These are phyloP conservation scores for Suhomyces chickasaworum DNA, from an alignment of 1,139 yeast genomes.

Conservation along the genomic window DNA sequence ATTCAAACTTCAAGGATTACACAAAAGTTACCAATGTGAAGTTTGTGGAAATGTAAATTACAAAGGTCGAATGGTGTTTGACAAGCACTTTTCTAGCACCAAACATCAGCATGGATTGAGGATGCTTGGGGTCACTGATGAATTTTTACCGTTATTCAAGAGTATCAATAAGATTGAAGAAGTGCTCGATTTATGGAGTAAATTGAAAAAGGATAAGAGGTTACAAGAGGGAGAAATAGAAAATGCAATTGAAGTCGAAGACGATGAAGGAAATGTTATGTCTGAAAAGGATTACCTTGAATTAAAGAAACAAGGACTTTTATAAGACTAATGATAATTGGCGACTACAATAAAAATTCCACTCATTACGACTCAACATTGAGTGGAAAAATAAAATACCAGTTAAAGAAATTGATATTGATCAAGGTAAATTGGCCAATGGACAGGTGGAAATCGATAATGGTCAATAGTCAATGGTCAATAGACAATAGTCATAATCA, in stretches of 20 bases:
- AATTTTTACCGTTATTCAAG: conserved; percentile 49
- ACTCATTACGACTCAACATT: too few species aligned
- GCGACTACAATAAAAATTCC: too few species aligned
- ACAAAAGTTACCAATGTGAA: conserved; percentile 74
- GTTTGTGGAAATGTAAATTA: conserved; percentile 79
- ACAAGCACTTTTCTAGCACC: conserved; percentile 68
- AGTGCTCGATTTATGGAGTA: conserved; percentile 61
- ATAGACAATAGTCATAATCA: too few species aligned
- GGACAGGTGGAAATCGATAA: too few species aligned
- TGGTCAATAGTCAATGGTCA: too few species aligned
- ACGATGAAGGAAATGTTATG: conserved; percentile 92
- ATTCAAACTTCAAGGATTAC: conserved; percentile 85
- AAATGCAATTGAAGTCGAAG: conserved; percentile 79
- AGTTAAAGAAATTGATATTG: too few species aligned
- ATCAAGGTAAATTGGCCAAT: too few species aligned
- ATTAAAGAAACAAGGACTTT: conserved; percentile 79
- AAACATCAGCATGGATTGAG: conserved; percentile 75
- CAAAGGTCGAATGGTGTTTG: conserved; percentile 73
- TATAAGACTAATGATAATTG: too few species aligned
- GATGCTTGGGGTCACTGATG: conserved; percentile 67
- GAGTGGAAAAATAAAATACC: too few species aligned
- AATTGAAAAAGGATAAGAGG: conserved; percentile 42
- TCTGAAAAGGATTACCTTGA: conserved; percentile 78
- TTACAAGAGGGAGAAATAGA: conserved; percentile 48
- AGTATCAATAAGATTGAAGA: conserved; percentile 71